Conservation (phyloP, 2,329 filamentous ascomycete species). For the Epichloe gansuensis region DNA sequence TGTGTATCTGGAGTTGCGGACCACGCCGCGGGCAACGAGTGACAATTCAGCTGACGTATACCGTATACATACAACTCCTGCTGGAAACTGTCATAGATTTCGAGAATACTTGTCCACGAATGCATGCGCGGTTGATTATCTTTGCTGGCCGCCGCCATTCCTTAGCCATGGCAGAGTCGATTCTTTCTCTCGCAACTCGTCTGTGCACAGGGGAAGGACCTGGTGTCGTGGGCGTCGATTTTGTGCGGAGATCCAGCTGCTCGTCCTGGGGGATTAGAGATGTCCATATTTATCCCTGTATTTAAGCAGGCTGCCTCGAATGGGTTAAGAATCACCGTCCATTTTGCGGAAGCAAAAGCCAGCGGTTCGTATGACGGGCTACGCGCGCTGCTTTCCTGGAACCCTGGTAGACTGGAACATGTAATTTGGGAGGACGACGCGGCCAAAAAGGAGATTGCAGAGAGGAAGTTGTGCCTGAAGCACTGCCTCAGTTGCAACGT, state of each 20-base stretch:
- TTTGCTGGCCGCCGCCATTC: constrained; percentile 59
- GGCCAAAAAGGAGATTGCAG: constrained; percentile 41
- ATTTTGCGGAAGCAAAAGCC: constrained; percentile 59
- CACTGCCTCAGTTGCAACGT: constrained; percentile 75
- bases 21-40: constrained; percentile 56
- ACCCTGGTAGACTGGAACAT: constrained; percentile 60
- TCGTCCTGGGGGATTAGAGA: constrained; percentile 35
- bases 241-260: constrained; percentile 58
- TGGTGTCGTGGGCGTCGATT: constrained; percentile 61
- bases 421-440: constrained; percentile 59
- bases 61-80: constrained; percentile 39
- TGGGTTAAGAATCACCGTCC: constrained; percentile 54
- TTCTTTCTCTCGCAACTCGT: constrained; percentile 48
- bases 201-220: constrained; percentile 25
- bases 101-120: constrained; percentile 24
- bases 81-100: constrained; percentile 47
- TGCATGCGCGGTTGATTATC: constrained; percentile 57
- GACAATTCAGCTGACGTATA: constrained; percentile 50
- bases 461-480: constrained; percentile 51
- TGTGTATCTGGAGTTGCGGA: constrained; percentile 66
- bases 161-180: constrained; percentile 43
- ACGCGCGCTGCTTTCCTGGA: constrained; percentile 47
- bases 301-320: constrained; percentile 43
- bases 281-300: constrained; percentile 44
- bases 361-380: constrained; percentile 49